Conservation (phyloP, 1,284 basidiomycete genomes). For the Microbotryum scabiosae region DNA sequence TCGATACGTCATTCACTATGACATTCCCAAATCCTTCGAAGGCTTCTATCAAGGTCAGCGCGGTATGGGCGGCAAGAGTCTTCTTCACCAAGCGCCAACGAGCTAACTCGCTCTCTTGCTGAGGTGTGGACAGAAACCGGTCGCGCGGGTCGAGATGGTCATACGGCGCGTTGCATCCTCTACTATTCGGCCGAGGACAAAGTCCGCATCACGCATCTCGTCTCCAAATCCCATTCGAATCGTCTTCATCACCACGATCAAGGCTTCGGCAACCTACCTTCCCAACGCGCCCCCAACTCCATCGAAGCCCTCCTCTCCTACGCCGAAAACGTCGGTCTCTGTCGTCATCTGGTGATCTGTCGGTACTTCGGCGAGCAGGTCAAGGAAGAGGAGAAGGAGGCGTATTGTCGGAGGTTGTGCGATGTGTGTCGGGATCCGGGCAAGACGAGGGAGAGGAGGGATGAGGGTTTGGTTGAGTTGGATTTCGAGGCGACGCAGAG, state of each 20-base stretch:
- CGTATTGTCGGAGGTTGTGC: conserved; percentile 70
- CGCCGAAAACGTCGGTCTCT: conserved; percentile 55
- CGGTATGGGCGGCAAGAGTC: not conserved
- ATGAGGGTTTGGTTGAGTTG: conserved; percentile 6
- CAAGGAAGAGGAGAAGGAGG: conserved; percentile 47
- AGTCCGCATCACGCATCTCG: conserved; percentile 8
- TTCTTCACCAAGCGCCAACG: not conserved
- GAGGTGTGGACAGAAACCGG: conserved; percentile 41
- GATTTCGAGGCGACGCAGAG: conserved; percentile 9
- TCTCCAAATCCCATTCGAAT: not conserved
- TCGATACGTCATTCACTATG: conserved; percentile 66
- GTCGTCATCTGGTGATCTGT: conserved; percentile 62
- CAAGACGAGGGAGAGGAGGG: not conserved
- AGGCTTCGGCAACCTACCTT: conserved; percentile 52
- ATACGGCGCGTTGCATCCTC: conserved; percentile 39
- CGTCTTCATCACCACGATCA: conserved; percentile 37
- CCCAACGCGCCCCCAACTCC: conserved; percentile 50
- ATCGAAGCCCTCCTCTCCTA: conserved; percentile 51
- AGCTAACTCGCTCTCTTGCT: not conserved
- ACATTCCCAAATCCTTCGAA: conserved; percentile 42
- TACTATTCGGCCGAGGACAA: conserved; percentile 28
- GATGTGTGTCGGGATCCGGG: conserved; percentile 66
- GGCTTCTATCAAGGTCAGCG: conserved; percentile 71
- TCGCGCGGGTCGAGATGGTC: conserved; percentile 72
- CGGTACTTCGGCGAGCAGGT: conserved; percentile 73